These are phyloP conservation scores for Aspergillus thermomutatus DNA, from an alignment of 2,329 filamentous ascomycete species.

Conservation along the genomic window DNA sequence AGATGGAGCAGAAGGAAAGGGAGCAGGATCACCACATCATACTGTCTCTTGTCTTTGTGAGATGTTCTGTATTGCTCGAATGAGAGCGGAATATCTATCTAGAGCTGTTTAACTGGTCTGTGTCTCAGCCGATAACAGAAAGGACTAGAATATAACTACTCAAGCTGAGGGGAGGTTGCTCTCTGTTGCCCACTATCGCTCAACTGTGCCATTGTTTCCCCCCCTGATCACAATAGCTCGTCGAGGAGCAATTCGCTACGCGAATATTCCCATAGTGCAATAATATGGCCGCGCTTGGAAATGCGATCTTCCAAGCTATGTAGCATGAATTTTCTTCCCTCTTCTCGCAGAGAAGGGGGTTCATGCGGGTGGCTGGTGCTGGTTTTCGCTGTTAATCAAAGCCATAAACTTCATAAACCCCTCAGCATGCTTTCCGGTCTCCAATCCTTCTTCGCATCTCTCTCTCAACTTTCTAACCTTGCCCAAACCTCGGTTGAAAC, in stretches of 20 bases:
- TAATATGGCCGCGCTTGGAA: neutral
- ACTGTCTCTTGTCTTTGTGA: neutral
- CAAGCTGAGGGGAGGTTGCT: neutral
- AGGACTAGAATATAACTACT: neutral
- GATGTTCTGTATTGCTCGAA: neutral
- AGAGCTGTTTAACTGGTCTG: neutral
- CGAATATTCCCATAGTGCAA: neutral
- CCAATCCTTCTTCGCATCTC: constrained; percentile 33
- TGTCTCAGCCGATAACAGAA: neutral
- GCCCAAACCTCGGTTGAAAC: constrained; percentile 40
- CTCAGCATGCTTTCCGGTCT: constrained; percentile 30
- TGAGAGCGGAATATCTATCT: neutral
- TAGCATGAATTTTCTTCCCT: neutral
- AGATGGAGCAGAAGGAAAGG: neutral
- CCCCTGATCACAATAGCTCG: neutral
- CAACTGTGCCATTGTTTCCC: neutral
- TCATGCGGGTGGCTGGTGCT: neutral
- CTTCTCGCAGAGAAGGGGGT: neutral
- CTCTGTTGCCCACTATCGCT: neutral
- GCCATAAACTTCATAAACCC: constrained; percentile 37
- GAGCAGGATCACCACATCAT: neutral
- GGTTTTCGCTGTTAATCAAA: constrained; percentile 26
- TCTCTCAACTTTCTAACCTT: constrained; percentile 38
- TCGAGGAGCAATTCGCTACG: neutral
- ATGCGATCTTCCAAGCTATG: neutral